Evolutionary conservation across 73 alveolate species (phyloP), one percentile per base, ranked within the genome.

Genomic region (Stentor coeruleus): DNA sequence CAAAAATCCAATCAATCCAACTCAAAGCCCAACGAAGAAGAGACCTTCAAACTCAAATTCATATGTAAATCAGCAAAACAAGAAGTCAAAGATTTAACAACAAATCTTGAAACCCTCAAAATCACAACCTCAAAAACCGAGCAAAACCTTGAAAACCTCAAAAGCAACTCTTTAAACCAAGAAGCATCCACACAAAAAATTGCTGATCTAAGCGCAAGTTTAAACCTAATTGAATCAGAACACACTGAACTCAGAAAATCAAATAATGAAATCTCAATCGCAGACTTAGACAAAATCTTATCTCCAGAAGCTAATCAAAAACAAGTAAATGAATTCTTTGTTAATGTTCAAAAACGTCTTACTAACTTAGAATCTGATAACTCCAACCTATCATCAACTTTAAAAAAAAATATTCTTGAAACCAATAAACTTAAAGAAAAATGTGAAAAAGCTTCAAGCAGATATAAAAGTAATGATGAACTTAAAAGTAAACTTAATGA

Each of bases 371-470:
- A 57, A 31, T 31, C 15, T 20, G 73, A 57, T 20, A 57, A 57
- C 28, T 20, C 73, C 15, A 0, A n/a, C 2, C 73, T 57, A 20
- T 57, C 73, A 57, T n/a, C 73, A 57, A 57, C 15, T 20, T 57
- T 20, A 20, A 57, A 57, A 31, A 57, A 57, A 57, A 31, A n/a
- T 57, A 31, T 20, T 20, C 35, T 31, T 20, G 73, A 57, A 2
- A 57, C 73, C 73, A 57, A 57, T n/a, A 57, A 31, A 57, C 28
- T 57, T n/a, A 57, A 57, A 31, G 73, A 57, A 57, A 57, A 57
- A 1, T 57, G 73, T 2, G 73, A 57, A 57, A 57, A 57, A 57
- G 73, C 73, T 57, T n/a, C 73, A n/a, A n/a, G 28, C 28, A 57
- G 73, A 31, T 57, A 20, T 2, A 57, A 57, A 57, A 57, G 28